Evolutionary conservation across 495 filamentous ascomycete genomes (phyloP), one percentile per base, ranked within the genome.

Genomic region (Aspergillus incahuasiensis): DNA sequence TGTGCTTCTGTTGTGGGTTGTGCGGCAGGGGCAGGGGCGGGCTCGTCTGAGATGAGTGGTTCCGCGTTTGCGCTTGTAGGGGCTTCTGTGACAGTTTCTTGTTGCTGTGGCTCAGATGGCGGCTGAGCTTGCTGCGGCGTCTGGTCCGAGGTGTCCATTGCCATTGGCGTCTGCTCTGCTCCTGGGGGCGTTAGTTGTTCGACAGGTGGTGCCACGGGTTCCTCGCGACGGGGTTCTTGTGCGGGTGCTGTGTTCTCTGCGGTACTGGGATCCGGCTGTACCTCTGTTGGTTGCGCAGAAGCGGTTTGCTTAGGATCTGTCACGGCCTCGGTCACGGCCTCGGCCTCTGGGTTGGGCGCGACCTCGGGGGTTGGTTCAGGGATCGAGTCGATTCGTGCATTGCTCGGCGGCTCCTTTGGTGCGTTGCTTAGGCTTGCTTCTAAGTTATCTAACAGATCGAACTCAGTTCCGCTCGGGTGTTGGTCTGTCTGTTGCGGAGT

Each of bases 361-460:
- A 8, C 25, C 15, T 46, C 45, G 45, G 48, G n/a, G 13, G 34
- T 41, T 28, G 43, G 46, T 32, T 59, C 57, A 24, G 45, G 20
- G 20, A 19, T n/a, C 16, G 24, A 15, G 2, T 55, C 52, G 20
- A 32, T 52, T 20, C 50, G 52, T 7, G 38, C 43, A 16, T 39
- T 45, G 28, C 7, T 25, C n/a, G n/a, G n/a, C n/a, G n/a, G 15
- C 3, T 55, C 52, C 28, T 41, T 52, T 20, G 49, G 52, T 7
- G 38, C 43, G 22, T 39, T 45, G 28, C 7, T 25, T 43, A 68
- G 49, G 35, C 63, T 65, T 22, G 58, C 63, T 51, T 68, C 66
- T 22, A 68, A 40, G 25, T 47, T 58, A 45, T 56, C 61, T 3
- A 68, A 38, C 5, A 68, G 39, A 51, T 63, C 57, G 20, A 54